These are phyloP conservation scores for Xylariaceae sp. DNA, from an alignment of 2,329 filamentous ascomycete species.

Conservation along the genomic window DNA sequence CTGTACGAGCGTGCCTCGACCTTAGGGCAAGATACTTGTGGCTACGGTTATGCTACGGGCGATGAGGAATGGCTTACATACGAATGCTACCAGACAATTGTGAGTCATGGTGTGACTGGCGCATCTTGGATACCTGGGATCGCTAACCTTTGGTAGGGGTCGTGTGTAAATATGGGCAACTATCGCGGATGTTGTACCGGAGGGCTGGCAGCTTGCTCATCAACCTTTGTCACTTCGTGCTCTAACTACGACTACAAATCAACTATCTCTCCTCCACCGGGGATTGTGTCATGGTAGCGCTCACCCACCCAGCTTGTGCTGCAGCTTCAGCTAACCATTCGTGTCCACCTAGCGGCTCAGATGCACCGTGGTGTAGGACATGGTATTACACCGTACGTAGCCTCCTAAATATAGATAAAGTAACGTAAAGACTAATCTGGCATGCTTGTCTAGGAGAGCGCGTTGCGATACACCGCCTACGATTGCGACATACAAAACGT, in stretches of 20 bases:
- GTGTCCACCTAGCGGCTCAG: neutral
- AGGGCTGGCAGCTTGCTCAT: slow-evolving; percentile 12
- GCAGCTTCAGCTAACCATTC: neutral
- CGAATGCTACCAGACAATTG: slow-evolving; percentile 2
- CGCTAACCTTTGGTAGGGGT: neutral
- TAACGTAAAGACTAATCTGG: neutral
- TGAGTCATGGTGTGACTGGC: neutral
- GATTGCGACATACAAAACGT: slow-evolving; percentile 15
- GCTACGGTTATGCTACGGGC: slow-evolving; percentile 15
- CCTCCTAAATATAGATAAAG: neutral
- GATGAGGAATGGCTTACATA: slow-evolving; percentile 5
- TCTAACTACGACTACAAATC: slow-evolving; percentile 16
- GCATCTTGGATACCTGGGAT: neutral
- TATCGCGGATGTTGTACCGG: slow-evolving; percentile 13
- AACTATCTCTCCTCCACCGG: too few relatives aligned
- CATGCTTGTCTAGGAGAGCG: too few relatives aligned
- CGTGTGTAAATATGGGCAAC: neutral
- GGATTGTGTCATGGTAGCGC: too few relatives aligned
- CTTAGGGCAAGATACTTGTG: slow-evolving; percentile 19
- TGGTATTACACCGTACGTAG: neutral
- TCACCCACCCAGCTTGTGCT: neutral
- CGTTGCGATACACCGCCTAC: slow-evolving; percentile 10
- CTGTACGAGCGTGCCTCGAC: slow-evolving; percentile 10
- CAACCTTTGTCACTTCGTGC: slow-evolving; percentile 17
- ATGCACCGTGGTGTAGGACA: neutral